These are phyloP conservation scores for Coriaria nepalensis DNA, from an alignment of 306 rosid genomes.

Conservation along the genomic window DNA sequence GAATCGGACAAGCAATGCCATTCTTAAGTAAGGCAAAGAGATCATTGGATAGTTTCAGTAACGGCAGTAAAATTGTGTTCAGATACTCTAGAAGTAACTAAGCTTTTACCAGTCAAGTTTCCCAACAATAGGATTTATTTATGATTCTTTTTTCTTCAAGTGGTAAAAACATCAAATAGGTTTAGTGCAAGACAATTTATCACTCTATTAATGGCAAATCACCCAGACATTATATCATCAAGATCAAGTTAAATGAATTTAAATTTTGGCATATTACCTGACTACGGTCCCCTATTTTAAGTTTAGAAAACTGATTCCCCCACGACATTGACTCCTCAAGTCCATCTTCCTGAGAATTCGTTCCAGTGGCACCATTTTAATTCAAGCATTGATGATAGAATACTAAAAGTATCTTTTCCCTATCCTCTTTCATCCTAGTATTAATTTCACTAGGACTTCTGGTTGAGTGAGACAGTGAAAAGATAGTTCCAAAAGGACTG, in stretches of 20 bases:
- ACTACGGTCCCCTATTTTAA: constrained; percentile 34
- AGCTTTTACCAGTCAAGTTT: no score
- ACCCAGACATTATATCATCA: constrained; percentile 3
- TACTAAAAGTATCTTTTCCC: no score
- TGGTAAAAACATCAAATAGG: no score
- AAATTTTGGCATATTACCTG: constrained; percentile 25
- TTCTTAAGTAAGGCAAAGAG: no score
- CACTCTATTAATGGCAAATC: not conserved
- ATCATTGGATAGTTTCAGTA: no score
- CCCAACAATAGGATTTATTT: no score
- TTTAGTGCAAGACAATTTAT: no score
- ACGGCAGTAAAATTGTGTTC: no score
- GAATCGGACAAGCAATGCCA: not conserved
- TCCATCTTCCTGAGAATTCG: constrained; percentile 36
- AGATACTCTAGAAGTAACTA: no score
- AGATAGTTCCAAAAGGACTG: constrained; percentile 14
- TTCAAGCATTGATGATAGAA: constrained; percentile 9
- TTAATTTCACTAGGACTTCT: not conserved
- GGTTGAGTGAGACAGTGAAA: constrained; percentile 6
- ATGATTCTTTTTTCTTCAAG: no score
- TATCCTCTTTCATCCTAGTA: no score
- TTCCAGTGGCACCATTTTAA: constrained; percentile 23
- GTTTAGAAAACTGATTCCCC: constrained; percentile 45
- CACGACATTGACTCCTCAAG: constrained; percentile 36
- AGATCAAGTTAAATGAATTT: not conserved